These are phyloP conservation scores for Chaetomium globosum DNA, from an alignment of 2,329 filamentous ascomycete species.

Conservation along the genomic window DNA sequence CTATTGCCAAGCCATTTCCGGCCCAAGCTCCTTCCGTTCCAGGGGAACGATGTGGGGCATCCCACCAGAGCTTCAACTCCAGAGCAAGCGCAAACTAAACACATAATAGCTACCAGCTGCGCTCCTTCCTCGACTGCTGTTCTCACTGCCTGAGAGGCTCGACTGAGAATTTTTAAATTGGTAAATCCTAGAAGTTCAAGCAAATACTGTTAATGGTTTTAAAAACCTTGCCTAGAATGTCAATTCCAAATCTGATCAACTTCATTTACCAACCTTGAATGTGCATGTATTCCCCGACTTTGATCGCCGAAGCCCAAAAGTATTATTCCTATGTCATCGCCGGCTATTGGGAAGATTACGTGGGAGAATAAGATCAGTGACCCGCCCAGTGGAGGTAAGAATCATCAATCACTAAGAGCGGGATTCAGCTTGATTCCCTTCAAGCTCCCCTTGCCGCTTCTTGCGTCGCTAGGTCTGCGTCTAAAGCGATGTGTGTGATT, in stretches of 20 bases:
- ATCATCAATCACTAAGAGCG: not conserved
- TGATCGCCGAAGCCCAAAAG: not conserved
- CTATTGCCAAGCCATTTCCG: not conserved
- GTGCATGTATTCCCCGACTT: not conserved
- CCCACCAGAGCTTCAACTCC: not conserved
- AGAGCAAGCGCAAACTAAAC: not conserved
- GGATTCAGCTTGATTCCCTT: not conserved
- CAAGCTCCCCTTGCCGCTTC: not conserved
- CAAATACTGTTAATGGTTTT: not conserved
- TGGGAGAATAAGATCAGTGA: slow-evolving; percentile 27
- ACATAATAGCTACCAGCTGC: not conserved
- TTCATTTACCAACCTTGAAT: not conserved
- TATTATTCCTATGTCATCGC: not conserved
- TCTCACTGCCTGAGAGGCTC: slow-evolving; percentile 7
- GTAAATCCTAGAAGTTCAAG: not conserved
- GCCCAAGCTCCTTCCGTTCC: slow-evolving; percentile 29
- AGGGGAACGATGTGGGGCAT: not conserved
- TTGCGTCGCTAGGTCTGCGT: not conserved
- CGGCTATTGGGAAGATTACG: slow-evolving; percentile 16
- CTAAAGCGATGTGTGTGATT: not conserved
- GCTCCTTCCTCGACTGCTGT: not conserved
- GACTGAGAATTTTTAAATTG: not conserved
- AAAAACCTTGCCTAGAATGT: not conserved
- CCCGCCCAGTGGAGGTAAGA: slow-evolving; percentile 23
- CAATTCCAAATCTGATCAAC: not conserved